phyloP scores from a whole-genome alignment of 345 rosid species.

The Melaleuca alternifolia region DNA sequence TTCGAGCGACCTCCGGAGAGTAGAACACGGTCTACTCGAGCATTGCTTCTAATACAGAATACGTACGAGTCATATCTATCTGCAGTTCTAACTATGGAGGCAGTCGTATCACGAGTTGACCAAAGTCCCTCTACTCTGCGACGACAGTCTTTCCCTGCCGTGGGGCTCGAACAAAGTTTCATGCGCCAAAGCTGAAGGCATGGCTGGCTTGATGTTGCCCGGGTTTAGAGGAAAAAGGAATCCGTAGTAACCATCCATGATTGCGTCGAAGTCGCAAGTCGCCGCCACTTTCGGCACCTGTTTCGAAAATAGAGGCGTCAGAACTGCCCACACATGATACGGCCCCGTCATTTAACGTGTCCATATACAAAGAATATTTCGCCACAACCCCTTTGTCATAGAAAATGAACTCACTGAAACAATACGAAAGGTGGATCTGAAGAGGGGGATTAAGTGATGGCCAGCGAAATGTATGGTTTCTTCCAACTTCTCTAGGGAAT shows the following conservation, averaged over 20 bases:
- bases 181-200: slow-evolving; percentile 40
- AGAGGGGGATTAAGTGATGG: neutral
- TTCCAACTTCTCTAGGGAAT: neutral
- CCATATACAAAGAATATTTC: neutral
- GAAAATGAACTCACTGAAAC: neutral
- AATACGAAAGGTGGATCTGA: neutral
- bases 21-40: neutral
- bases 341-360: neutral
- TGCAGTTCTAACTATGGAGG: neutral
- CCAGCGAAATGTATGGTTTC: neutral
- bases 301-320: neutral
- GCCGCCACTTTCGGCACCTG: slow-evolving; percentile 76
- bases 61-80: neutral
- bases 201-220: slow-evolving; percentile 53
- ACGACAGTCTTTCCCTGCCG: slow-evolving; percentile 32
- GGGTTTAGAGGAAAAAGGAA: slow-evolving; percentile 81
- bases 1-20: too few species aligned
- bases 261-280: slow-evolving; percentile 62
- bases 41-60: neutral
- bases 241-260: slow-evolving; percentile 76
- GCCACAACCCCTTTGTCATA: too few species aligned
- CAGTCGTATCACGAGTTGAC: neutral
- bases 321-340: neutral
- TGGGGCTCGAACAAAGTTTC: slow-evolving; percentile 43
- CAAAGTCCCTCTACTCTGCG: neutral